A percentile compares a stretch with the other conserved stretches of the same genome.
phyloP scores from a whole-genome alignment of 148 eudicot genomes.

The Simmondsia chinensis region DNA sequence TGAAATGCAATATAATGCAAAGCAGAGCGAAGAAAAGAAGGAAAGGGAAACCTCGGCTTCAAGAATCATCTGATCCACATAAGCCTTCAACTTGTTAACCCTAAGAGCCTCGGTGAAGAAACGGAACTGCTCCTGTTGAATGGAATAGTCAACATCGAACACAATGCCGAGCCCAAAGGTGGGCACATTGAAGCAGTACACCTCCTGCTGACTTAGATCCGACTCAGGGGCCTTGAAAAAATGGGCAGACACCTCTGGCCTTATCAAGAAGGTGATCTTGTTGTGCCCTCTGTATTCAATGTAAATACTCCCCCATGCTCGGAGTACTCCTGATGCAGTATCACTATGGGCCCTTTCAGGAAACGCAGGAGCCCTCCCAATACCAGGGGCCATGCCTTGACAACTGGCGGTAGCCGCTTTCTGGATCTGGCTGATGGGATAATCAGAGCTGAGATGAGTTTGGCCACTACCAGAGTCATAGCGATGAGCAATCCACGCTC shows the following conservation, averaged over 20 bases:
- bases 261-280: constrained; percentile 81
- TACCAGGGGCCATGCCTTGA: constrained; percentile 48
- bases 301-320: constrained; percentile 89
- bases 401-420: constrained; percentile 78
- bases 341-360: constrained; percentile 70
- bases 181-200: constrained; percentile 90
- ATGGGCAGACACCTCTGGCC: constrained; percentile 93
- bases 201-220: constrained; percentile 97
- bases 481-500: constrained; percentile 56
- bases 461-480: constrained; percentile 60
- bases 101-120: constrained; percentile 93
- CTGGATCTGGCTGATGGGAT: constrained; percentile 48
- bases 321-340: constrained; percentile 78
- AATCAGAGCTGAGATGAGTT: constrained; percentile 44
- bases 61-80: constrained; percentile 86
- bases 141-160: constrained; percentile 79
- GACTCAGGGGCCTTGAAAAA: constrained; percentile 91
- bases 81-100: constrained; percentile 64
- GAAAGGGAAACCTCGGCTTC: constrained; percentile 66
- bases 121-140: constrained; percentile 90
- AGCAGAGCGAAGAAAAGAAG: not conserved
- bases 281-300: constrained; percentile 55
- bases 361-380: constrained; percentile 71
- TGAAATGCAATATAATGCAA: no score
- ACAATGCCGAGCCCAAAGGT: constrained; percentile 97